Base-by-base conservation (phyloP, 495 filamentous ascomycete species). In the Parathielavia hyrcaniae region DNA sequence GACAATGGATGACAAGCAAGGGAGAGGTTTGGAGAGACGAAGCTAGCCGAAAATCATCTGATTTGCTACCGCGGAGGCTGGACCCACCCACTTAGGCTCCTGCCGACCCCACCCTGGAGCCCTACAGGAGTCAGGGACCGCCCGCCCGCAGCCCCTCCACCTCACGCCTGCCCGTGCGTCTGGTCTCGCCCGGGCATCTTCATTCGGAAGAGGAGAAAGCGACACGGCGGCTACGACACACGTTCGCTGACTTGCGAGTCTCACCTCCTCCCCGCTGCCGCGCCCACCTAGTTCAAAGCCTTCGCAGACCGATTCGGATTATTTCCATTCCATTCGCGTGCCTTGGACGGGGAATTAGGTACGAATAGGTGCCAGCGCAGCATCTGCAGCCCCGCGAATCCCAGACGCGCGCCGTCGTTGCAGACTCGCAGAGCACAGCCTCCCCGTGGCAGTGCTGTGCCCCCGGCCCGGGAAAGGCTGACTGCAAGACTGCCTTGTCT, bases 401-500 rank as follows among this genome's bases (percentile, higher is more conserved):
- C 59, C 59, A 58, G 62, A n/a, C n/a, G 58, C 63, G 62, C 62
- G 61, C 58, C 54, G 51, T 62, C 43, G 39, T 19, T 19, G 55
- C 23, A 67, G 26, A 30, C 26, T 30, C 26, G 26, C 26, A 30
- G 26, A 30, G 69, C 69, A 72, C 70, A 71, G 68, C 70, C 70
- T 67, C 68, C 52, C 54, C 61, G 68, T 46, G 44, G 17, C 70
- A 72, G 62, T 65, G 70, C 67, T 64, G 63, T n/a, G n/a, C n/a
- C 69, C 66, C 26, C 26, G 3, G 26, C 3, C 26, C 26, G 2
- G 26, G 64, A 53, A 64, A 71, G 70, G 70, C 69, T 70, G 69
- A 72, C 62, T 66, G 38, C 57, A 57, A 70, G 55, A 66, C 61
- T 70, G 68, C 69, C 68, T 69, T 61, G 69, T 61, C 41, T 53